phyloP scores from a whole-genome alignment of 2,329 filamentous ascomycete genomes.

The Ophiostoma australiae region DNA sequence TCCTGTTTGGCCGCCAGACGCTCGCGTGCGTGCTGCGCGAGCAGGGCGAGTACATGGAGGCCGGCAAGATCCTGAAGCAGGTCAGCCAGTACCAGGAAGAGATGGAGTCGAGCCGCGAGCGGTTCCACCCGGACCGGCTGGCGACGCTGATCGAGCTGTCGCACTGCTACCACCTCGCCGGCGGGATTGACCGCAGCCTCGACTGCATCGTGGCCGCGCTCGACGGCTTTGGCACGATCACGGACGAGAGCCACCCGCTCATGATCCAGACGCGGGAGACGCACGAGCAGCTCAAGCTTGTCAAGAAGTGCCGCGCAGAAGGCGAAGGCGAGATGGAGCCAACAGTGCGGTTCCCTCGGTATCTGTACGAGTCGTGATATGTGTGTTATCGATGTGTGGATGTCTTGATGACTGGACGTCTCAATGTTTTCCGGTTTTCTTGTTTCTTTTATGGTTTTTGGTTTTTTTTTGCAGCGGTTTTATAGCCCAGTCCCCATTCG shows the following conservation, averaged over 20 bases:
- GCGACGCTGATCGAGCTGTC: conserved; percentile 15
- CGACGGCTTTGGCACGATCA: neutral
- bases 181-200: neutral
- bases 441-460: neutral
- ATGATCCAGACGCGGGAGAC: conserved; percentile 3
- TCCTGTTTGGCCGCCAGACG: conserved; percentile 13
- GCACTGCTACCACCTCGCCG: neutral
- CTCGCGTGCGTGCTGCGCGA: conserved; percentile 17
- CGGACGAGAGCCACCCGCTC: neutral
- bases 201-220: neutral
- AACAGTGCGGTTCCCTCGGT: neutral
- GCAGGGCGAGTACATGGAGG: neutral
- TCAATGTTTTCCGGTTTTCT: neutral
- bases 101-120: neutral
- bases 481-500: neutral
- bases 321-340: neutral
- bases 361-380: neutral
- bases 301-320: neutral
- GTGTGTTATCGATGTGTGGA: too few relatives aligned
- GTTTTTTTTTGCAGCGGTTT: neutral
- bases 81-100: conserved; percentile 4
- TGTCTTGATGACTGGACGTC: too few relatives aligned
- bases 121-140: conserved; percentile 16
- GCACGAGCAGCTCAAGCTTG: neutral
- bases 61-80: neutral